Percentiles rank a stretch among this genome's conserved stretches.
Conservation (phyloP, 169 alveolate species). For the Besnoitia besnoiti region DNA sequence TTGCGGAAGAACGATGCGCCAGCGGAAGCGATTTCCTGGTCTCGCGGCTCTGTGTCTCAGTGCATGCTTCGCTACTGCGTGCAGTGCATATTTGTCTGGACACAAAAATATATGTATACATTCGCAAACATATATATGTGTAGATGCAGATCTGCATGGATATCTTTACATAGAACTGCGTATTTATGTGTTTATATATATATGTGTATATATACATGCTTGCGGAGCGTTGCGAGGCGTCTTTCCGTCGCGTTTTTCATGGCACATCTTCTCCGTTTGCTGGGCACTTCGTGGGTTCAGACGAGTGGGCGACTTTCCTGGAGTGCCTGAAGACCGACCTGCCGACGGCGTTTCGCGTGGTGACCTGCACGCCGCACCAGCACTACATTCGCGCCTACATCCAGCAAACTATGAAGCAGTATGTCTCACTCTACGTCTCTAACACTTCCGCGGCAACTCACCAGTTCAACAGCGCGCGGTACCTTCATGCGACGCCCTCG, state of each 20-base stretch:
- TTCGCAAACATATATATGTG: not conserved
- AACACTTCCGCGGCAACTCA: not conserved
- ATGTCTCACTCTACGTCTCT: not conserved
- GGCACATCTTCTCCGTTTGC: not conserved
- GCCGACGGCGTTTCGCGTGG: slow-evolving; percentile 87
- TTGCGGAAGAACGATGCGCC: not conserved
- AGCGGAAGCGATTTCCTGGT: too few relatives aligned
- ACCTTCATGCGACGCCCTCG: too few relatives aligned
- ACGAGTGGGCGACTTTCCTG: slow-evolving; percentile 80
- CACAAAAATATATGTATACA: too few relatives aligned
- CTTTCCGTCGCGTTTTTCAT: not conserved
- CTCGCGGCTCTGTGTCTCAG: too few relatives aligned
- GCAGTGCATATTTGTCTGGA: too few relatives aligned
- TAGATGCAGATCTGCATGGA: not conserved
- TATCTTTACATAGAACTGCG: not conserved
- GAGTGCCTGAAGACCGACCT: slow-evolving; percentile 76
- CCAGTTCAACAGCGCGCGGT: too few relatives aligned
- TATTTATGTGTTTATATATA: not conserved
- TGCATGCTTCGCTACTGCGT: too few relatives aligned
- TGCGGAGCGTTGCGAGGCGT: too few relatives aligned
- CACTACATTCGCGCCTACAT: slow-evolving; percentile 68
- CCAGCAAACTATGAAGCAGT: slow-evolving; percentile 31
- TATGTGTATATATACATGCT: not conserved
- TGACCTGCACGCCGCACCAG: slow-evolving; percentile 71
- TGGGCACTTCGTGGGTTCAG: slow-evolving; percentile 3